Evolutionary conservation across 1,284 basidiomycete species (phyloP), one percentile per base, ranked within the genome.

Genomic region (Butyriboletus appendiculatus): DNA sequence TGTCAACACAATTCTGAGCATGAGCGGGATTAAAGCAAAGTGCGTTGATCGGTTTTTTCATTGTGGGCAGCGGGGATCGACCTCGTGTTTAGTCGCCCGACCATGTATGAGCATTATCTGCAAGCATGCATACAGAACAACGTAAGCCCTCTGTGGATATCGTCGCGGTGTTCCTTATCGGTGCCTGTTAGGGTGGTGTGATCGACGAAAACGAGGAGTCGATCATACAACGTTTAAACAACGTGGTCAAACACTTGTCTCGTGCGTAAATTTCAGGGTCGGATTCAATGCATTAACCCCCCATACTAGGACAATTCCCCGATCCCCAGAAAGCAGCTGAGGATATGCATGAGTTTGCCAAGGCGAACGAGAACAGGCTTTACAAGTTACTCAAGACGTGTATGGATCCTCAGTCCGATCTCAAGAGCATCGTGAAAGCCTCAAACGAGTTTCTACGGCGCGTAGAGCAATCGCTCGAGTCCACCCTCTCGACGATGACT

Each of bases 361-460:
- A 90, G 56, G 74, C 88, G 37, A 98, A 98, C 69, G 94, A 98
- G 63, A 80, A 80, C 20, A 81, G 93, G 46, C 75, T 96, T 11
- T 97, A 95, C 76, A 94, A 90, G 70, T 76, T 96, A 5, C 75
- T 96, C 41, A 88, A 85, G 66, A 86, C 82, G 0, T 87, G 91
- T 62, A 82, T 93, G 74, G 94, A 98, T 68, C 78, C 88, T 0
- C 86, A 92, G 61, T 87, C 88, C 0, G 92, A 96, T 65, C 73
- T 98, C 28, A 93, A 90, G 67, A 79, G 80, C 5, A 77, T 96
- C 2, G 76, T 91, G 55, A 98, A 96, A 72, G 78, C 90, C 9
- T 81, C 81, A 85, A 81, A 77, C 64, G 95, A 97, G 67, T 88
- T 95, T 63, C 65, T 84, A 16, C 82, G 85, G 15, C 84, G 92